phyloP scores from a whole-genome alignment of 495 filamentous ascomycete species.

The Talaromyces proteolyticus region DNA sequence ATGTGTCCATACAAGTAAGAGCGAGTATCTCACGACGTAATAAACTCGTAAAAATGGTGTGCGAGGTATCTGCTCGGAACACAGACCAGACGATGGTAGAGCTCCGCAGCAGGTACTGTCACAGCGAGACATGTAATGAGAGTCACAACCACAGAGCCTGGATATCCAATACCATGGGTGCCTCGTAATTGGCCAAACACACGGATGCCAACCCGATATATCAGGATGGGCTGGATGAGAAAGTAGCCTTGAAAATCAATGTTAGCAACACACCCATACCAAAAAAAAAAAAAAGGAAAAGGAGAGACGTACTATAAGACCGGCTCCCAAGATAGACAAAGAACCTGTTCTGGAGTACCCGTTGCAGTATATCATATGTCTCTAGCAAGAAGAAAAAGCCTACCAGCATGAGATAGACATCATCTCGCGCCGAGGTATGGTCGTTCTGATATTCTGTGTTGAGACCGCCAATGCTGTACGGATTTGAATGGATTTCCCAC shows the following conservation, averaged over 20 bases:
- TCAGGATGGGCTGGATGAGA: conserved; percentile 1
- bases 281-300: not conserved
- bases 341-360: conserved; percentile 10
- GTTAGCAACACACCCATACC: not conserved
- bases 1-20: too few relatives aligned
- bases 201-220: conserved; percentile 6
- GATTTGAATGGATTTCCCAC: conserved; percentile 22
- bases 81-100: conserved; percentile 5
- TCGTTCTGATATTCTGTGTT: conserved; percentile 12
- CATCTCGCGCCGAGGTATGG: conserved; percentile 23
- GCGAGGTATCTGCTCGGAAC: conserved; percentile 1
- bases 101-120: conserved; percentile 1
- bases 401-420: conserved; percentile 25
- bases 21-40: conserved; percentile 28
- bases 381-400: conserved; percentile 24
- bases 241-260: conserved; percentile 5
- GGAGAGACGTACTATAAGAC: not conserved
- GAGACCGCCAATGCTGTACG: conserved; percentile 20
- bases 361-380: conserved; percentile 19
- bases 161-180: not conserved
- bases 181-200: not conserved
- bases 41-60: conserved; percentile 8
- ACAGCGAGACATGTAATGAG: conserved; percentile 4
- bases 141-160: conserved; percentile 3
- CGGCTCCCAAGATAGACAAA: conserved; percentile 6